Evolutionary conservation across 1,284 basidiomycete species (phyloP).

Genomic region (Trametes polyzona): DNA sequence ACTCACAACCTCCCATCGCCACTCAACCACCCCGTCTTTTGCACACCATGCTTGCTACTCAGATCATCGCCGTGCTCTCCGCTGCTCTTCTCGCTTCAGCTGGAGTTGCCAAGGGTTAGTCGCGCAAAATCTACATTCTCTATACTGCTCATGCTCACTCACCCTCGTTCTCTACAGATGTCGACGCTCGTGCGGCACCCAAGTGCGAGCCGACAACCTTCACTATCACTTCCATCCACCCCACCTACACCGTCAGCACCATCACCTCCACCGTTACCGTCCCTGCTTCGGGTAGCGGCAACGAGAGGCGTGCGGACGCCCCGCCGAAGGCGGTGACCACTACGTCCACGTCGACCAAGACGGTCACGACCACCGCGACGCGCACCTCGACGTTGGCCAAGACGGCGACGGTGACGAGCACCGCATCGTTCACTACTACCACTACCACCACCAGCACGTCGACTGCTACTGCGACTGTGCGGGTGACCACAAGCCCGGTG

Average conservation of each 20-base stretch:
- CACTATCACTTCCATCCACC: neutral
- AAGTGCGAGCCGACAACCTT: neutral
- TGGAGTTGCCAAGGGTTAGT: neutral
- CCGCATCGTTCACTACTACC: neutral
- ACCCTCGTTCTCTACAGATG: neutral
- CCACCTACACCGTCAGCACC: neutral
- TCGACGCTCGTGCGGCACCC: neutral
- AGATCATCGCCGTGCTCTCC: neutral
- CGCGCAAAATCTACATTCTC: neutral
- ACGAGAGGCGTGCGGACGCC: neutral
- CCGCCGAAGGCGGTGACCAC: neutral
- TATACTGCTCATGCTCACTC: neutral
- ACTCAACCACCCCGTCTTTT: no score
- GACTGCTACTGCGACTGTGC: neutral
- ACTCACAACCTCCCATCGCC: neutral
- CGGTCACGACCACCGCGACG: neutral
- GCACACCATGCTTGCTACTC: neutral
- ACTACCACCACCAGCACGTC: neutral
- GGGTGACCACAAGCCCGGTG: neutral
- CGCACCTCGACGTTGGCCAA: neutral
- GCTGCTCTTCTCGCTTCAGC: neutral
- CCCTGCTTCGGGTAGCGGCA: neutral
- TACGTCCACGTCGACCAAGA: neutral
- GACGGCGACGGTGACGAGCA: neutral
- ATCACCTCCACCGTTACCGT: neutral